Evolutionary conservation across 345 rosid genomes (phyloP).

Genomic region (Gossypium longicalyx): DNA sequence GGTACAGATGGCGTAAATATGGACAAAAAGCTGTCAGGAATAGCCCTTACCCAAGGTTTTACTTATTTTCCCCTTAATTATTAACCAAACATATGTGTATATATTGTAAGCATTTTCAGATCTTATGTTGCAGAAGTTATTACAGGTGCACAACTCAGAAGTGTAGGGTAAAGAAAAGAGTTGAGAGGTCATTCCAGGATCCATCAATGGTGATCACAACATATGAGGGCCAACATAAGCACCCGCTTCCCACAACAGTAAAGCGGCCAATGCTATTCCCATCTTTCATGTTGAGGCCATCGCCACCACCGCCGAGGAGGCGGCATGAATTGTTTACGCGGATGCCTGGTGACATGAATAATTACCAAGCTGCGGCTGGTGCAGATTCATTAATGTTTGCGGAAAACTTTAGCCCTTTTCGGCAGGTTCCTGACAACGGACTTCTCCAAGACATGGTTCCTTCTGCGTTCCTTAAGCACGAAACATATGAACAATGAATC

Average conservation of each 20-base stretch:
- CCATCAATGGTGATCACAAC: constrained; percentile 84
- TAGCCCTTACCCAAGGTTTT: constrained; percentile 68
- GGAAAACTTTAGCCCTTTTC: constrained; percentile 29
- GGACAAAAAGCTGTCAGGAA: constrained; percentile 85
- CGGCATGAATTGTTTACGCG: constrained; percentile 35
- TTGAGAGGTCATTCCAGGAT: constrained; percentile 81
- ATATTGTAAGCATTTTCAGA: neutral
- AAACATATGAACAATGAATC: constrained; percentile 16
- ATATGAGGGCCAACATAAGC: constrained; percentile 87
- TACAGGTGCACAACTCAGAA: constrained; percentile 86
- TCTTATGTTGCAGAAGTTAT: constrained; percentile 53
- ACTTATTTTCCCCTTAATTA: neutral
- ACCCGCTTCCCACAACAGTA: constrained; percentile 60
- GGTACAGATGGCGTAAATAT: constrained; percentile 84
- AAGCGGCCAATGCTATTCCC: constrained; percentile 45
- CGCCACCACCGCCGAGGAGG: constrained; percentile 32
- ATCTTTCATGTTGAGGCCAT: constrained; percentile 27
- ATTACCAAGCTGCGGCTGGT: constrained; percentile 20
- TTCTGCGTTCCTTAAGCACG: constrained; percentile 56
- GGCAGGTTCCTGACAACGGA: constrained; percentile 55
- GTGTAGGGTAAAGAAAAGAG: constrained; percentile 82
- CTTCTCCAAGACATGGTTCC: constrained; percentile 78
- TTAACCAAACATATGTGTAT: neutral
- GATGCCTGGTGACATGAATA: constrained; percentile 20
- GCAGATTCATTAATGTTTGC: constrained; percentile 21